These are phyloP conservation scores for Cyphellophora attinorum DNA, from an alignment of 2,329 filamentous ascomycete species.

Conservation along the genomic window DNA sequence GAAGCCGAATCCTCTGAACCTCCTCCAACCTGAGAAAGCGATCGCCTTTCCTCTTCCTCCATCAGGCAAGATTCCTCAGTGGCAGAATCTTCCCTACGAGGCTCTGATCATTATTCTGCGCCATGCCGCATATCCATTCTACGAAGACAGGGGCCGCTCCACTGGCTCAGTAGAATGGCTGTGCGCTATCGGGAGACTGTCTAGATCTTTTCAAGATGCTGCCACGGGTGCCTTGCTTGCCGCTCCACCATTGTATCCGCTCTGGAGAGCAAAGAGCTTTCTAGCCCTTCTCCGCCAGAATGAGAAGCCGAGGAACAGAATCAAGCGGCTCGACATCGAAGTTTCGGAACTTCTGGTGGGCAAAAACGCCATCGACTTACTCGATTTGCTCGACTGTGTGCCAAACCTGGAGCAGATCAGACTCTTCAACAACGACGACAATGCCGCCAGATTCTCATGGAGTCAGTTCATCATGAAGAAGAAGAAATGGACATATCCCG, in stretches of 20 bases:
- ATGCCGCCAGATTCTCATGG: slow-evolving; percentile 19
- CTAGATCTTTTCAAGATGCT: slow-evolving; percentile 59
- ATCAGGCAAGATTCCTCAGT: slow-evolving; percentile 37
- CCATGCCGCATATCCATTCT: slow-evolving; percentile 53
- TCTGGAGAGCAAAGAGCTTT: slow-evolving; percentile 38
- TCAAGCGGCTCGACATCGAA: slow-evolving; percentile 61
- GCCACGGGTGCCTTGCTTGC: slow-evolving; percentile 64
- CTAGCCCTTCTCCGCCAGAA: slow-evolving; percentile 47
- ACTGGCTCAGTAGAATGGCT: slow-evolving; percentile 50
- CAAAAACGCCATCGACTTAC: slow-evolving; percentile 46
- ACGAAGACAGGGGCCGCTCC: slow-evolving; percentile 36
- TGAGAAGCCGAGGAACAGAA: slow-evolving; percentile 59
- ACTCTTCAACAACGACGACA: slow-evolving; percentile 60
- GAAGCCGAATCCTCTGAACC: background rate
- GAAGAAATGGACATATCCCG: slow-evolving; percentile 59
- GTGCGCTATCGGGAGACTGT: slow-evolving; percentile 51
- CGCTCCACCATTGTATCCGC: slow-evolving; percentile 53
- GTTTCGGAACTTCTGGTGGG: slow-evolving; percentile 48
- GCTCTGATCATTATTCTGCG: slow-evolving; percentile 62
- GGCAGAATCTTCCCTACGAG: slow-evolving; percentile 56
- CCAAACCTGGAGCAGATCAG: slow-evolving; percentile 61
- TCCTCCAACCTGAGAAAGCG: background rate
- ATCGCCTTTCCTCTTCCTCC: background rate
- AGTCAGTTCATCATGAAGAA: slow-evolving; percentile 17
- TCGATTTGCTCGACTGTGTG: slow-evolving; percentile 51